Conservation (phyloP, 106 monocot genomes). For the Triglochin maritima region DNA sequence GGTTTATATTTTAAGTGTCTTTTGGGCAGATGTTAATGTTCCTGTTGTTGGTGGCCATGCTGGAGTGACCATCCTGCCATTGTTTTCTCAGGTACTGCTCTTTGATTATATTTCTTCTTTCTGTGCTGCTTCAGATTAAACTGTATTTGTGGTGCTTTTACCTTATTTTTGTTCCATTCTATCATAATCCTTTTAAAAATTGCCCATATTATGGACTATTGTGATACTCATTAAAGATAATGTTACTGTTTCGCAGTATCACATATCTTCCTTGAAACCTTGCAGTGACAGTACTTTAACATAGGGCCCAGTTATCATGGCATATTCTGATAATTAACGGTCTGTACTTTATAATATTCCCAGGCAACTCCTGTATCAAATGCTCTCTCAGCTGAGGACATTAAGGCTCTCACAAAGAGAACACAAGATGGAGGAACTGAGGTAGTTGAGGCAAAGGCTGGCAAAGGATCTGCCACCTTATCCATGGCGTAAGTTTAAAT, state of each 20-base stretch:
- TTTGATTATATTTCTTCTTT: background rate
- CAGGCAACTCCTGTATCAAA: slow-evolving; percentile 84
- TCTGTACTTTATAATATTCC: background rate
- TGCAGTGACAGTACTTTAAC: too few relatives aligned
- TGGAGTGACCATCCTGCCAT: slow-evolving; percentile 85
- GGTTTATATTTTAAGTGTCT: background rate
- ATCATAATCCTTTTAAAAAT: background rate
- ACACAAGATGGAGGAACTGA: slow-evolving; percentile 99
- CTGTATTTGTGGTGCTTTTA: background rate
- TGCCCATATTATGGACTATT: too few relatives aligned
- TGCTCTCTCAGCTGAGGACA: slow-evolving; percentile 60
- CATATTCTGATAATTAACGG: background rate
- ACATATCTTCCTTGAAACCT: too few relatives aligned
- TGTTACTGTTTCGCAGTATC: too few relatives aligned
- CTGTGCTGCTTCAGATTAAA: background rate
- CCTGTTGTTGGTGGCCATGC: slow-evolving; percentile 97
- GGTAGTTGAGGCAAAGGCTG: slow-evolving; percentile 97
- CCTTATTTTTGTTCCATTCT: background rate
- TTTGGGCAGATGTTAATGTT: slow-evolving; percentile 63
- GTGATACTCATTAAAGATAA: too few relatives aligned
- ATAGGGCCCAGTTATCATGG: too few relatives aligned
- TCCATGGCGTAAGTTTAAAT: slow-evolving; percentile 85
- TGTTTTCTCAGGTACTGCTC: slow-evolving; percentile 73
- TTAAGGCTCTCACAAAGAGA: slow-evolving; percentile 83
- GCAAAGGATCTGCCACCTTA: slow-evolving; percentile 95